phyloP scores from a whole-genome alignment of 2,329 filamentous ascomycete genomes.

The Calonectria honghensis region DNA sequence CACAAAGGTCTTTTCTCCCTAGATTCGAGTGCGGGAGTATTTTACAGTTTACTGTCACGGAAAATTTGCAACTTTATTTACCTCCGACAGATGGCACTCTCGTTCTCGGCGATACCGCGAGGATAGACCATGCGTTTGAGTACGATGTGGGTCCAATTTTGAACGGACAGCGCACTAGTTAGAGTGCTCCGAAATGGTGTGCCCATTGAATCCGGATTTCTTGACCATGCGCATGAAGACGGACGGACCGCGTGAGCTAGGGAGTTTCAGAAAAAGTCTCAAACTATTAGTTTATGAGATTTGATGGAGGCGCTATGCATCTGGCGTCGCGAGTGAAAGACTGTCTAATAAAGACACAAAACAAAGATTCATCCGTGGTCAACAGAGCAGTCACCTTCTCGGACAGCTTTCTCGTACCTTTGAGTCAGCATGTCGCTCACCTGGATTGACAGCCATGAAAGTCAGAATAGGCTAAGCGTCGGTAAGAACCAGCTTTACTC shows the following conservation, averaged over 20 bases:
- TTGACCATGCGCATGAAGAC: background rate
- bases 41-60: background rate
- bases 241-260: background rate
- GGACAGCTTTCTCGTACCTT: background rate
- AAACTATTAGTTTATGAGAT: background rate
- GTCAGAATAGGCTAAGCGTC: background rate
- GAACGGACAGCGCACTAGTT: background rate
- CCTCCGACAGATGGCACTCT: background rate
- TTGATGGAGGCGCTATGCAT: background rate
- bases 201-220: background rate
- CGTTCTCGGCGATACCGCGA: background rate
- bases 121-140: background rate
- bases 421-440: background rate
- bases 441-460: background rate
- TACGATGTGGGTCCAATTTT: background rate
- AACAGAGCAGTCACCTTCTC: background rate
- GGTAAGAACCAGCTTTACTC: background rate
- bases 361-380: background rate
- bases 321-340: background rate
- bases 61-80: background rate
- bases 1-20: background rate
- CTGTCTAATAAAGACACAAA: background rate
- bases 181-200: background rate
- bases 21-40: background rate
- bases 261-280: conserved; percentile 1